Evolutionary conservation across 1,284 basidiomycete species (phyloP), one percentile per base, ranked within the genome.

Genomic region (Marasmius oreades): DNA sequence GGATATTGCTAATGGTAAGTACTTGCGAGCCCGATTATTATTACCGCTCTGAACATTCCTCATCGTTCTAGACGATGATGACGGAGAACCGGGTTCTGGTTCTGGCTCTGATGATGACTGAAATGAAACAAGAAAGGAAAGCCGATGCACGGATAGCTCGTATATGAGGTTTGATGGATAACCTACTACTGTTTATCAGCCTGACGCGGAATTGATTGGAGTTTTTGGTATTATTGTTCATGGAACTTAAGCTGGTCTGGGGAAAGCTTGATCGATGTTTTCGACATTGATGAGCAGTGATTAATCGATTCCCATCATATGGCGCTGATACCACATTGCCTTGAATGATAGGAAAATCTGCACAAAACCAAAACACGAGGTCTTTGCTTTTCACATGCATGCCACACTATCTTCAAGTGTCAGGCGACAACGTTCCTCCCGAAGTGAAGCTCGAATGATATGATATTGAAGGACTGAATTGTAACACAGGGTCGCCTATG

Each of bases 1-100:
- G 33, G 78, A 80, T 62, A 70, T 80, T 52, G 77, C 76, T 2
- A 69, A 68, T 54, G 77, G 77, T 79, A 56, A 46, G 73, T 63
- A 42, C 2, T 42, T 42, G 7, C 31, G 45, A 47, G 37, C 20
- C 16, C 26, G 8, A 23, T 23, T 33, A 22, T 57, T 10, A n/a
- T 5, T 6, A 45, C 47, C 20, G 14, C 52, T n/a, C 28, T 54
- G 18, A 7, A 20, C 12, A 14, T 7, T 51, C 45, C 14, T 60
- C 34, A 16, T 18, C 43, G 66, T 60, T 26, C 14, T 66, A 64
- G 72, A 72, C 53, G 75, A 75, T 31, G 76, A 70, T 31, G 76
- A 70, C 33, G 72, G 67, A 20, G 73, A 62, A 51, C 47, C 51
- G 11, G 69, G 66, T 24, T 63, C 68, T 31, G 73, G 69, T 10